Conservation (phyloP, 192 early-diverging fungal genomes). For the Linnemannia schmuckeri region DNA sequence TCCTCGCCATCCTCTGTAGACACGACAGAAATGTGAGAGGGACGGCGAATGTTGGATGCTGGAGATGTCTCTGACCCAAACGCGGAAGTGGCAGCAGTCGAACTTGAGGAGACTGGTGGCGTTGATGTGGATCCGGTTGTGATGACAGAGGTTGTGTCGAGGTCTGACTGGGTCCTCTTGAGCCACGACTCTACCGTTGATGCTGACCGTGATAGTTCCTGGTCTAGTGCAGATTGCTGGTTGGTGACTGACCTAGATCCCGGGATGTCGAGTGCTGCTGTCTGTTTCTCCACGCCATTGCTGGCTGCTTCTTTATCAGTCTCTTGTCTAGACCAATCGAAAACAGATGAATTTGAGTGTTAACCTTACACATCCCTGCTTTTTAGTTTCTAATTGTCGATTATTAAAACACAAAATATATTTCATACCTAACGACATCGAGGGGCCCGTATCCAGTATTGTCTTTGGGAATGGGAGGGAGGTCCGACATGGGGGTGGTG, state of each 20-base stretch:
- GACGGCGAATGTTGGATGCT: background rate
- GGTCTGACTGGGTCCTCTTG: conserved; percentile 11
- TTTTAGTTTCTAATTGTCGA: background rate
- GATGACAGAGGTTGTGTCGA: background rate
- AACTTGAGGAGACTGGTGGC: background rate
- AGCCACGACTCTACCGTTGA: conserved; percentile 42
- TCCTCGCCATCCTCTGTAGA: conserved; percentile 38
- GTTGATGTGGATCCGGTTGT: background rate
- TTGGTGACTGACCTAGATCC: background rate
- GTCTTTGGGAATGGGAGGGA: conserved; percentile 8
- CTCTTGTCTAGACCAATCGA: background rate
- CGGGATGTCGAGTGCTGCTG: background rate
- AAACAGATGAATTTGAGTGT: background rate
- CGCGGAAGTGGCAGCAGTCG: background rate
- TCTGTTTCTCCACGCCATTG: background rate
- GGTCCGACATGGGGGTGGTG: conserved; percentile 4
- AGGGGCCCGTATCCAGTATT: conserved; percentile 17
- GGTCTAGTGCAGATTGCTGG: conserved; percentile 14
- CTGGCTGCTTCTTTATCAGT: background rate
- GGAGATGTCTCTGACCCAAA: background rate
- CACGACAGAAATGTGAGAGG: conserved; percentile 25
- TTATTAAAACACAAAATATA: background rate
- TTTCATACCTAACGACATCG: background rate
- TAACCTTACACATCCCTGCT: background rate
- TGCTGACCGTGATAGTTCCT: conserved; percentile 12